Evolutionary conservation across 2,329 filamentous ascomycete species (phyloP), one percentile per base, ranked within the genome.

Genomic region (Graphilbum sp.): DNA sequence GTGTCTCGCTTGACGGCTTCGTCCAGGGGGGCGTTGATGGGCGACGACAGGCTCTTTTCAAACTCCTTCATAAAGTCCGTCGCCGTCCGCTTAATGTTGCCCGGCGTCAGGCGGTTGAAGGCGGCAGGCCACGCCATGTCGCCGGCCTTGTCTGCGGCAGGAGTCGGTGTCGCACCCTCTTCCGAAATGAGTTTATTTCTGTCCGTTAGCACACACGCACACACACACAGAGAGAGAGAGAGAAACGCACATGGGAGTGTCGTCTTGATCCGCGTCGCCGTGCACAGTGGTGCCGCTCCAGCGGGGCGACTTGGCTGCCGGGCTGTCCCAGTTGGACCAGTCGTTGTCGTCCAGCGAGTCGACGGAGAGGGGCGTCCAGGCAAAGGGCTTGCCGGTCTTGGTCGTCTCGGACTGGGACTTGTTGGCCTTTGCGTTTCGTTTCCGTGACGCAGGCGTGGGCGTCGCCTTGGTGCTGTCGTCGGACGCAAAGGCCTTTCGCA

Each of bases 31-130:
- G 27, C 13, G 10, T 12, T 29, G 27, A 15, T 15, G 11, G 30
- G 30, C 30, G 30, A 7, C 30, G 30, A 32, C 13, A 87, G 61
- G 46, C 72, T 82, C 55, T 75, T 83, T 61, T 96, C 88, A 83
- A 85, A 93, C 53, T 94, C 86, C 46, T 77, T 80, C 74, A 95
- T 85, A 41, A 94, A 66, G 44, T 79, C 81, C 27, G 77, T 81
- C n/a, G 87, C 83, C 1, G 83, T 88, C 29, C 75, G 72, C 53
- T 85, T 83, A 47, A 95, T 61, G 49, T 84, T 86, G 47, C 75
- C 76, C 0, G 86, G 81, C 9, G 74, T 71, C 32, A 86, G 60
- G 45, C 78, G 75, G 52, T 76, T 77, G 40, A 92, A 67, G 35
- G 79, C 70, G 35, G 77, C 76, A 60, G 83, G 84, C 47, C 47